Percentiles rank a stretch among this genome's conserved stretches.
phyloP scores from a whole-genome alignment of 495 filamentous ascomycete genomes.

The Podospora conica region DNA sequence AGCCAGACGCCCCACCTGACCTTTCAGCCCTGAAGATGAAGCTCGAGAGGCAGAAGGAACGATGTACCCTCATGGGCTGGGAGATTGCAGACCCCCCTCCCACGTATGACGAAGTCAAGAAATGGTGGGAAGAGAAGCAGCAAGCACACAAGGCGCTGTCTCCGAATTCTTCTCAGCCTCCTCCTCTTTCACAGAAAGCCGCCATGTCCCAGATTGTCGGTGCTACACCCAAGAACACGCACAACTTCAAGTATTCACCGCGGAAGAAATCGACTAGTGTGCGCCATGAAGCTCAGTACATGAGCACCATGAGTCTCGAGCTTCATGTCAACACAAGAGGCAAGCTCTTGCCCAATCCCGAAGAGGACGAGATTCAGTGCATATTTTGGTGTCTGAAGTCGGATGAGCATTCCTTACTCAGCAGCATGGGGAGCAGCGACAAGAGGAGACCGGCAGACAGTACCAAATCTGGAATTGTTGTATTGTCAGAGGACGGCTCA shows the following conservation, averaged over 20 bases:
- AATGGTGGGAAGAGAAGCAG: slow-evolving; percentile 54
- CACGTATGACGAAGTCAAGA: slow-evolving; percentile 59
- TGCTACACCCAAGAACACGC: slow-evolving; percentile 75
- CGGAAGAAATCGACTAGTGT: slow-evolving; percentile 68
- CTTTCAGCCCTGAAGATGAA: slow-evolving; percentile 43
- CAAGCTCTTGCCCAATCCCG: slow-evolving; percentile 74
- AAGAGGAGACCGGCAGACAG: slow-evolving; percentile 31
- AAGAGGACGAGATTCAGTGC: slow-evolving; percentile 81
- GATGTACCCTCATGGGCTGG: slow-evolving; percentile 58
- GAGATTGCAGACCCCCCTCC: slow-evolving; percentile 62
- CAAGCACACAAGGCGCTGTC: slow-evolving; percentile 31
- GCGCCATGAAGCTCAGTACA: slow-evolving; percentile 82
- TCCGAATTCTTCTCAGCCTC: slow-evolving; percentile 43
- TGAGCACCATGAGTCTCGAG: slow-evolving; percentile 94
- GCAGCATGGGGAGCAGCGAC: slow-evolving; percentile 29
- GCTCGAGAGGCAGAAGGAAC: slow-evolving; percentile 44
- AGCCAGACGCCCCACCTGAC: slow-evolving; percentile 39
- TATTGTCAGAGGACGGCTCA: slow-evolving; percentile 51
- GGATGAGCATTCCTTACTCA: slow-evolving; percentile 45
- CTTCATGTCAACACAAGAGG: slow-evolving; percentile 89
- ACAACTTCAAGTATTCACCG: slow-evolving; percentile 85
- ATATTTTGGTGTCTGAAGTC: slow-evolving; percentile 88
- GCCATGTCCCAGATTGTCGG: slow-evolving; percentile 81
- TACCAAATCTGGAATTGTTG: slow-evolving; percentile 54
- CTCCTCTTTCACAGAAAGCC: slow-evolving; percentile 38